Conservation (phyloP, 768 basidiomycete genomes). For the Atractiella rhizophila region DNA sequence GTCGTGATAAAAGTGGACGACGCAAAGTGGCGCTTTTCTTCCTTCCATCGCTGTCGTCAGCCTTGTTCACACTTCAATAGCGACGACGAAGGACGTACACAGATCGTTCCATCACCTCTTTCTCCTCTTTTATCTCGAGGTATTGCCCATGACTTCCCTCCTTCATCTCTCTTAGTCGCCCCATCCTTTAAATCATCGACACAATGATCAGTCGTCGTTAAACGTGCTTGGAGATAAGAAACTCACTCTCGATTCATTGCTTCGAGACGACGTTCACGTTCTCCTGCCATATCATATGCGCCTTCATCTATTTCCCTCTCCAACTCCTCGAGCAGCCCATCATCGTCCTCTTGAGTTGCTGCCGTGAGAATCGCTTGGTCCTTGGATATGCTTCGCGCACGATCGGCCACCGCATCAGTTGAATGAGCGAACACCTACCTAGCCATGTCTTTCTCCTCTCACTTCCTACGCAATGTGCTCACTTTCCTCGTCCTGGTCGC, state of each 20-base stretch:
- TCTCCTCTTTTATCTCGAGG: constrained; percentile 63
- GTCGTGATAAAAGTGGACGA: constrained; percentile 81
- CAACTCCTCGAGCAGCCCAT: constrained; percentile 17
- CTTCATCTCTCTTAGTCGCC: constrained; percentile 37
- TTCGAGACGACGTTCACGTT: constrained; percentile 58
- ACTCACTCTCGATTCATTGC: constrained; percentile 53
- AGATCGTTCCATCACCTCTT: constrained; percentile 59
- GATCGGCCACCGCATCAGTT: no score
- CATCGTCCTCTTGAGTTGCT: no score
- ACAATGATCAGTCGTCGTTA: neutral
- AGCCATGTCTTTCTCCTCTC: no score
- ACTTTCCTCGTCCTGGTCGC: no score
- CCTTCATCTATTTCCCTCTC: constrained; percentile 16
- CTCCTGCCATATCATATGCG: constrained; percentile 30
- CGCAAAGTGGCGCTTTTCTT: constrained; percentile 54
- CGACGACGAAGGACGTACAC: constrained; percentile 36
- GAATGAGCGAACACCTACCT: no score
- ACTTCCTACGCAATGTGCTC: no score
- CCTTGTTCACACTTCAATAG: neutral
- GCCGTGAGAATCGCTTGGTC: no score
- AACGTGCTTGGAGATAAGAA: constrained; percentile 8
- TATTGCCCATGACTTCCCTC: constrained; percentile 53
- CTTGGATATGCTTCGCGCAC: no score
- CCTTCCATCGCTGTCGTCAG: neutral
- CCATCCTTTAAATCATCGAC: constrained; percentile 29